Evolutionary conservation across 495 filamentous ascomycete species (phyloP).

Genomic region (Aspergillus funiculosus): DNA sequence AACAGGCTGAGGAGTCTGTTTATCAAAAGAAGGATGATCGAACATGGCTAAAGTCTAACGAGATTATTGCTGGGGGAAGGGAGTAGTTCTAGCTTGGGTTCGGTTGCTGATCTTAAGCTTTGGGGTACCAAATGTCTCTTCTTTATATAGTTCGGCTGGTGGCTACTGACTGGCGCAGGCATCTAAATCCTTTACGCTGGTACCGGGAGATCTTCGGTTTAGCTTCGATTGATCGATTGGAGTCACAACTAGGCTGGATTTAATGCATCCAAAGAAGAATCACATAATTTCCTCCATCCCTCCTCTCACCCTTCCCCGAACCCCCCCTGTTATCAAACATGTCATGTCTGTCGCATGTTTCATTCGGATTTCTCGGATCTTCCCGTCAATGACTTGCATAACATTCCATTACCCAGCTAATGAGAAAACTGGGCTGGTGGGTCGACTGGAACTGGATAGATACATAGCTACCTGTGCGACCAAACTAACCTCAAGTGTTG

Average conservation of each 20-base stretch:
- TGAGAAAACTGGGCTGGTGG: constrained; percentile 3
- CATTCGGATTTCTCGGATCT: constrained; percentile 20
- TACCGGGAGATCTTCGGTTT: constrained; percentile 25
- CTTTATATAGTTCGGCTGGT: constrained; percentile 17
- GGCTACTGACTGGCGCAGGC: constrained; percentile 6
- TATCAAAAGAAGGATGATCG: constrained; percentile 1
- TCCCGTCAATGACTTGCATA: constrained; percentile 25
- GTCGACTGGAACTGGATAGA: constrained; percentile 11
- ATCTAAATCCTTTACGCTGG: constrained; percentile 12
- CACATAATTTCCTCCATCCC: constrained; percentile 3
- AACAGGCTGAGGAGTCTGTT: constrained; percentile 1
- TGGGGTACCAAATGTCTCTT: constrained; percentile 6
- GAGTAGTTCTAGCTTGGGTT: constrained; percentile 9
- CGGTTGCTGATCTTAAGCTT: constrained; percentile 13
- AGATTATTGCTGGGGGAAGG: not conserved
- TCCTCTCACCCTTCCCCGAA: constrained; percentile 1
- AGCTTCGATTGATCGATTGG: constrained; percentile 25
- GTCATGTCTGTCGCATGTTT: constrained; percentile 15
- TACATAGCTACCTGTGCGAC: constrained; percentile 18
- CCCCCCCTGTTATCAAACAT: constrained; percentile 21
- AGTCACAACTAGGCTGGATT: constrained; percentile 12
- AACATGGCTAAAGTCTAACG: constrained; percentile 10
- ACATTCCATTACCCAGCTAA: constrained; percentile 13
- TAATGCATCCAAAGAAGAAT: constrained; percentile 19
- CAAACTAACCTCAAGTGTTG: constrained; percentile 4